A percentile compares a stretch with the other conserved stretches of the same genome.
These are phyloP conservation scores for Delonix regia DNA, from an alignment of 306 rosid genomes.

Conservation along the genomic window DNA sequence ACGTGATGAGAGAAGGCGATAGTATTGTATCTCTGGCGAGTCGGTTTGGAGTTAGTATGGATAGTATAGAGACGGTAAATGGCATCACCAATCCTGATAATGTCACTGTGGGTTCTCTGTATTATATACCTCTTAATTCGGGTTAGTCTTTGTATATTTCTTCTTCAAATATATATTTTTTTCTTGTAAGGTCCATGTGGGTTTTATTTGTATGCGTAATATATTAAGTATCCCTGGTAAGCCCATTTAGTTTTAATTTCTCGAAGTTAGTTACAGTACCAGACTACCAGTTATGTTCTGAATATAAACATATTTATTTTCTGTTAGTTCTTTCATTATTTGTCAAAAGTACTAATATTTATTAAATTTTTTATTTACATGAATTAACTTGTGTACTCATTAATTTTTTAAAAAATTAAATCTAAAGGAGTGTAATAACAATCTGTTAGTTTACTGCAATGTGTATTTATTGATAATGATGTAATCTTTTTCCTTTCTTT, in stretches of 20 bases:
- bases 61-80: constrained; percentile 81
- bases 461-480: neutral
- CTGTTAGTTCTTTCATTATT: too few relatives aligned
- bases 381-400: too few relatives aligned
- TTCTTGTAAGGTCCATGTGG: neutral
- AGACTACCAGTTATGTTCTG: too few relatives aligned
- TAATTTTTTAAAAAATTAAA: too few relatives aligned
- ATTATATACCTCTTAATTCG: constrained; percentile 88
- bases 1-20: constrained; percentile 89
- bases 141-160: constrained; percentile 54
- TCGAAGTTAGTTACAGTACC: too few relatives aligned
- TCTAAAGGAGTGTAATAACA: too few relatives aligned
- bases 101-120: constrained; percentile 81
- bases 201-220: constrained; percentile 20
- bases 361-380: too few relatives aligned
- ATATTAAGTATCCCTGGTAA: neutral
- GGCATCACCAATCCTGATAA: constrained; percentile 79
- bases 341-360: too few relatives aligned
- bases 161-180: constrained; percentile 11
- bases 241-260: too few relatives aligned
- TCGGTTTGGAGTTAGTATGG: constrained; percentile 96
- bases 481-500: neutral
- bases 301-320: too few relatives aligned
- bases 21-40: constrained; percentile 80
- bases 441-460: neutral